Base-by-base conservation (phyloP, 768 basidiomycete species). In the Suillus hirtellus region DNA sequence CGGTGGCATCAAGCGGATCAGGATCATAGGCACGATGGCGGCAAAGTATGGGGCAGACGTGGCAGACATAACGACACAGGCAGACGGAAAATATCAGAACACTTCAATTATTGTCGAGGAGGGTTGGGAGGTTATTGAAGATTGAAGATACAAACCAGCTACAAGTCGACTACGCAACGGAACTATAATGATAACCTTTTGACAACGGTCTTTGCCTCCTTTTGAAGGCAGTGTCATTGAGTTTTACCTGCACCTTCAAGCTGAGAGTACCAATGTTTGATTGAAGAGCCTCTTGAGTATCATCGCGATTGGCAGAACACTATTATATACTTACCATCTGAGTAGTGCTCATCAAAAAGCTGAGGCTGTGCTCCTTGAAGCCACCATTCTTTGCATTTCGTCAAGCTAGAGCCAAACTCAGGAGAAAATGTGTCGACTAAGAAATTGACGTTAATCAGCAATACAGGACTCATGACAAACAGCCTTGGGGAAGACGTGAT, bases 1-100 rank as follows among this genome's bases (percentile, higher is more conserved):
- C 70, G 97, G 97, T 47, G 97, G 97, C 27, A 78, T 98, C 71
- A 99, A 99, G 77, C 86, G 97, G 34, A 80, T 99, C 21, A 86
- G 97, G 63, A 76, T 97, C 54, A 81, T 87, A 66, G 94, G 97
- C 4, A 42, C 56, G 6, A 31, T 42, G 55, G 5, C 24, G 24
- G 9, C 17, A 3, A 42, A 58, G 40, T 19, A 5, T 19, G 56
- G 17, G 40, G 24, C 56, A 58, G 40, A 42, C 3, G 3, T 40
- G 17, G 19, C 24, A 11, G 56, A 31, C 19, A 42, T 6, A 1
- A 42, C 24, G 12, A 11, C 56, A 19, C 24, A 19, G 17, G 17
- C 40, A 12, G 24, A 42, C 3, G 24, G 17, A 42, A 6, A 27
- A 42, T 6, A 37, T 1, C 40, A 27, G 34, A 35, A 19, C 19